phyloP scores from a whole-genome alignment of 352 stramenopile species.

The Albugo laibachii region DNA sequence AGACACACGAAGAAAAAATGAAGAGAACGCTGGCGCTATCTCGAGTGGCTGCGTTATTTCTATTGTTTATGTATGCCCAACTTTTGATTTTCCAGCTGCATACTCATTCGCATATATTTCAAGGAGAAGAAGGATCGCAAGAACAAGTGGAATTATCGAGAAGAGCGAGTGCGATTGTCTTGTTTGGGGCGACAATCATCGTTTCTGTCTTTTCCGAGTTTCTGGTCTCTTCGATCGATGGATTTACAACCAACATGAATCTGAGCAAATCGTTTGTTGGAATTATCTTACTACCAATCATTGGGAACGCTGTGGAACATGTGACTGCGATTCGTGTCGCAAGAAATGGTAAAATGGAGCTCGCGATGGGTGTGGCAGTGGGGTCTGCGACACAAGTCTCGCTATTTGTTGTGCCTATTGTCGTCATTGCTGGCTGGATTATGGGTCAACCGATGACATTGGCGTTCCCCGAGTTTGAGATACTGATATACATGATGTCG shows the following conservation, averaged over 20 bases:
- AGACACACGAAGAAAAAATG: conserved; percentile 46
- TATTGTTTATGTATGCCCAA: conserved; percentile 87
- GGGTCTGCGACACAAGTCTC: conserved; percentile 93
- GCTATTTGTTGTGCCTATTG: conserved; percentile 91
- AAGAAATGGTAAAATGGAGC: conserved; percentile 97
- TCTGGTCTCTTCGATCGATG: conserved; percentile 71
- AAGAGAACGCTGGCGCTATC: conserved; percentile 56
- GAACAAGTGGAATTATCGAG: conserved; percentile 75
- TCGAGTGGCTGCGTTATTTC: conserved; percentile 53
- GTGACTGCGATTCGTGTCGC: conserved; percentile 93
- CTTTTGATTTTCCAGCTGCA: conserved; percentile 92
- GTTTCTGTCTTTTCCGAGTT: conserved; percentile 90
- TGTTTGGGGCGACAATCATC: conserved; percentile 75
- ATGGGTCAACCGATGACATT: conserved; percentile 89
- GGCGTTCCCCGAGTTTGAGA: conserved; percentile 92
- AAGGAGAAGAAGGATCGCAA: conserved; percentile 18
- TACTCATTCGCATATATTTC: conserved; percentile 88
- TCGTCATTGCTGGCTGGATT: conserved; percentile 88
- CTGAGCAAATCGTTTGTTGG: conserved; percentile 81
- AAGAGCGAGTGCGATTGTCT: conserved; percentile 44
- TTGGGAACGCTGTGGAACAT: conserved; percentile 97
- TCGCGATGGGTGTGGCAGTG: conserved; percentile 96
- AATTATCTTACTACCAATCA: conserved; percentile 92
- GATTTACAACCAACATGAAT: conserved; percentile 34
- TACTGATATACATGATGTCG: conserved; percentile 89